phyloP scores from a whole-genome alignment of 192 early-diverging fungal species.

The Allomyces arbusculus region DNA sequence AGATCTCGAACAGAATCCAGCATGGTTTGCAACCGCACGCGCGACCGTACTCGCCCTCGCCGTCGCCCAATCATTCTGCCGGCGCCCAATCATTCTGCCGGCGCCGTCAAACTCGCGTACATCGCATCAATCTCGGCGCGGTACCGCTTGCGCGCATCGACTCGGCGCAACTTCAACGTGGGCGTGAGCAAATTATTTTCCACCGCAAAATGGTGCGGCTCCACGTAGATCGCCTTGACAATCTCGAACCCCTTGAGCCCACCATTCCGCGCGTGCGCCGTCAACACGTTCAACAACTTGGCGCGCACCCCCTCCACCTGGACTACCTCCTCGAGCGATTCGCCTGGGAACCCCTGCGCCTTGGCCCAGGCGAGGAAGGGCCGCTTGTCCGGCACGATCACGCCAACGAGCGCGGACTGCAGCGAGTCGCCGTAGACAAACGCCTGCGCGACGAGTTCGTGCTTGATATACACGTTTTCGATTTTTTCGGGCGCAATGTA shows the following conservation, averaged over 20 bases:
- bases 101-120: conserved; percentile 29
- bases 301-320: conserved; percentile 14
- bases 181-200: conserved; percentile 73
- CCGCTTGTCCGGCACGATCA: conserved; percentile 67
- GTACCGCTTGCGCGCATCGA: conserved; percentile 50
- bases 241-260: conserved; percentile 83
- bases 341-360: conserved; percentile 5
- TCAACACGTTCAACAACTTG: conserved; percentile 21
- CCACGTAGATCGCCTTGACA: conserved; percentile 49
- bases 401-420: conserved; percentile 60
- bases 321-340: too few species aligned
- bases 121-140: conserved; percentile 41
- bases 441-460: conserved; percentile 58
- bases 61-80: too few species aligned
- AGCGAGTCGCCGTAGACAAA: conserved; percentile 92
- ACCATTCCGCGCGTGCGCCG: conserved; percentile 28
- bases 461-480: conserved; percentile 57
- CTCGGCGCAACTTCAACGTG: conserved; percentile 79
- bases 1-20: too few species aligned
- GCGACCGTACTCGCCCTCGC: too few species aligned
- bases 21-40: too few species aligned
- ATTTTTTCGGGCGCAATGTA: conserved; percentile 90
- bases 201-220: conserved; percentile 47
- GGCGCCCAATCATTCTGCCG: background rate
- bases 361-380: conserved; percentile 45